Evolutionary conservation across 2,329 filamentous ascomycete genomes (phyloP).

Genomic region (Ophiostoma angusticollis): DNA sequence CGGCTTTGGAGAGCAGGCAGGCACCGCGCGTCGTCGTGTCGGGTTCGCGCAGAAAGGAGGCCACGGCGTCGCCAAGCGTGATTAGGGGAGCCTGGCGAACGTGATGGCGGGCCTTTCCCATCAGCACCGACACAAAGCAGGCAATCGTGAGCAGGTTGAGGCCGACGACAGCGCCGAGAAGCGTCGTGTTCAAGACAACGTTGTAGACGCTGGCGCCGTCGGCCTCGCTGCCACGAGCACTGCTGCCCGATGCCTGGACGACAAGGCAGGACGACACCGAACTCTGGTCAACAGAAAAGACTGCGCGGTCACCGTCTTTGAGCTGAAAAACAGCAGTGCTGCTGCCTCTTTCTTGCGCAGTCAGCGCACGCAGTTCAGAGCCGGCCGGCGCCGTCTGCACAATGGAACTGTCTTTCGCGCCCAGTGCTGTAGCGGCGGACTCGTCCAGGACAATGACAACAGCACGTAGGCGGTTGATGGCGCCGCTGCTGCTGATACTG

Average conservation of each 20-base stretch:
- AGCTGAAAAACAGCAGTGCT: slow-evolving; percentile 1
- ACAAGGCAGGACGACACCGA: slow-evolving; percentile 24
- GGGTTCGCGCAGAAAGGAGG: slow-evolving; percentile 34
- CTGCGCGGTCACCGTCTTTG: not conserved
- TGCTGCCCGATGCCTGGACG: slow-evolving; percentile 11
- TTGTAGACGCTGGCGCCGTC: slow-evolving; percentile 21
- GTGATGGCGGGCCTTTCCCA: slow-evolving; percentile 17
- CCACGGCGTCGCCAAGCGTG: slow-evolving; percentile 38
- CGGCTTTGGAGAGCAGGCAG: slow-evolving; percentile 32
- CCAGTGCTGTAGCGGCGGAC: not conserved
- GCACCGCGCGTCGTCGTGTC: slow-evolving; percentile 30
- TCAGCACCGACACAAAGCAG: slow-evolving; percentile 14
- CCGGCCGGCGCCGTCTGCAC: slow-evolving; percentile 11
- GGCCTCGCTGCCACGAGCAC: not conserved
- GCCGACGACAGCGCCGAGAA: slow-evolving; percentile 31
- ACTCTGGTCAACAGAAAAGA: slow-evolving; percentile 14
- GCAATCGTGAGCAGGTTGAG: slow-evolving; percentile 28
- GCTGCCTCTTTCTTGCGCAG: not conserved
- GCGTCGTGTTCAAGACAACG: slow-evolving; percentile 29
- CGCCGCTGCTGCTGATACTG: not conserved
- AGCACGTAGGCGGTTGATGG: not conserved
- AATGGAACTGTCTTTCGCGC: not conserved
- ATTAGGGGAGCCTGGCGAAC: slow-evolving; percentile 30
- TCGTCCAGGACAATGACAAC: slow-evolving; percentile 3
- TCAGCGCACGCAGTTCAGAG: slow-evolving; percentile 1